Conservation (phyloP, 179 eudicot species). For the Spinacia oleracea region DNA sequence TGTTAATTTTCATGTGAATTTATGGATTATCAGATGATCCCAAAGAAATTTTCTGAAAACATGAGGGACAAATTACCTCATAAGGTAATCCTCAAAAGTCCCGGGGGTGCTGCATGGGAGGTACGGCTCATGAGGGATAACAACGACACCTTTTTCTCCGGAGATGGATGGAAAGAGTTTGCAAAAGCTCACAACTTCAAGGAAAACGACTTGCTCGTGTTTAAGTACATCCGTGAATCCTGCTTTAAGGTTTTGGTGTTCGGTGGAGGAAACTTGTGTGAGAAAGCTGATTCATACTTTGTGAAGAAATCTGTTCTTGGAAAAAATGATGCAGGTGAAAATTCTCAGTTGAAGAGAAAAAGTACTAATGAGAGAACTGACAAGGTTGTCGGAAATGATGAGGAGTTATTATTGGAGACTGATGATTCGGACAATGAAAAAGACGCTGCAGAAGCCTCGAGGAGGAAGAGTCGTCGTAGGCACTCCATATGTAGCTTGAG, state of each 20-base stretch:
- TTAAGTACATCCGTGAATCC: conserved; percentile 27
- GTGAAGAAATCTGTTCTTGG: conserved; percentile 12
- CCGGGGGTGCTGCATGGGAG: conserved; percentile 10
- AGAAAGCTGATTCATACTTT: conserved; percentile 27
- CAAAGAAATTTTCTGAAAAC: conserved; percentile 24
- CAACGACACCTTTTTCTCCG: conserved; percentile 1
- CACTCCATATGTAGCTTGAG: background rate
- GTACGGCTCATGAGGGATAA: conserved; percentile 16
- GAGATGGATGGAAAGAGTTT: conserved; percentile 28
- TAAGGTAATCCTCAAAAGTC: conserved; percentile 22
- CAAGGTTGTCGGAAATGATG: background rate
- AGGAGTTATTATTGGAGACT: too few relatives aligned
- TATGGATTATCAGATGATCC: conserved; percentile 19
- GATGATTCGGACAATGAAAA: conserved; percentile 9
- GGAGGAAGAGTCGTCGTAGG: conserved; percentile 21
- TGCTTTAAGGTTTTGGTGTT: conserved; percentile 27
- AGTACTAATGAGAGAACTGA: background rate
- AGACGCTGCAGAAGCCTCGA: conserved; percentile 8
- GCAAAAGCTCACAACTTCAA: conserved; percentile 18
- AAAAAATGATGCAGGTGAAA: conserved; percentile 5
- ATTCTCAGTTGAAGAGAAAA: conserved; percentile 17
- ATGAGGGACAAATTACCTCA: conserved; percentile 22
- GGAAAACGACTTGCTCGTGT: conserved; percentile 24
- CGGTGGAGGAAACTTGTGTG: conserved; percentile 16
- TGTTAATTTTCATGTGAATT: background rate